phyloP scores from a whole-genome alignment of 192 early-diverging fungal genomes.

The Entrophospora sp. region DNA sequence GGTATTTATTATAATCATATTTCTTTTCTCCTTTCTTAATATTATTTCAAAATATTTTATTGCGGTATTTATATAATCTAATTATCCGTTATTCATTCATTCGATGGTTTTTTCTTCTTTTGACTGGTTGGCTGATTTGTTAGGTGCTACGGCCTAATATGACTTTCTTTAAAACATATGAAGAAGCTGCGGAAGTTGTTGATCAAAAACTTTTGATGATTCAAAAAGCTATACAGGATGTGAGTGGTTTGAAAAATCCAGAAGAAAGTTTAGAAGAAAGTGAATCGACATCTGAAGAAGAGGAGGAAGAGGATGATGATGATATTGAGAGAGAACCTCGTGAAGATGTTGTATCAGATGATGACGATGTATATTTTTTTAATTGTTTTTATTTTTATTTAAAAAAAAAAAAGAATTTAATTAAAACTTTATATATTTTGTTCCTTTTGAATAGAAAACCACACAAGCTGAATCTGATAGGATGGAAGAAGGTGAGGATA shows the following conservation, averaged over 20 bases:
- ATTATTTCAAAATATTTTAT: too few species aligned
- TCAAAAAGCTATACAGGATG: conserved; percentile 38
- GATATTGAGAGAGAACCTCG: conserved; percentile 30
- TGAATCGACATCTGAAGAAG: conserved; percentile 33
- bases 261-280: conserved; percentile 34
- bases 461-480: conserved; percentile 26
- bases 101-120: background rate
- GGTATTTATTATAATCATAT: too few species aligned
- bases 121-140: background rate
- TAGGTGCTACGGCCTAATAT: conserved; percentile 54
- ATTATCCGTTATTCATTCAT: too few species aligned
- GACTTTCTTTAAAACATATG: conserved; percentile 54
- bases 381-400: too few species aligned
- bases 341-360: conserved; percentile 34
- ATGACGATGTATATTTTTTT: conserved; percentile 17
- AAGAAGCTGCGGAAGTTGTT: conserved; percentile 69
- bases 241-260: conserved; percentile 24
- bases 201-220: conserved; percentile 47
- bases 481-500: conserved; percentile 39
- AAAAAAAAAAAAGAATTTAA: too few species aligned
- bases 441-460: too few species aligned
- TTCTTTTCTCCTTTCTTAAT: too few species aligned
- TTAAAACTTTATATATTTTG: too few species aligned
- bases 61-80: too few species aligned
- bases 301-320: conserved; percentile 31